Conservation (phyloP, 805 yeast species). For the Yamadazyma olivae region DNA sequence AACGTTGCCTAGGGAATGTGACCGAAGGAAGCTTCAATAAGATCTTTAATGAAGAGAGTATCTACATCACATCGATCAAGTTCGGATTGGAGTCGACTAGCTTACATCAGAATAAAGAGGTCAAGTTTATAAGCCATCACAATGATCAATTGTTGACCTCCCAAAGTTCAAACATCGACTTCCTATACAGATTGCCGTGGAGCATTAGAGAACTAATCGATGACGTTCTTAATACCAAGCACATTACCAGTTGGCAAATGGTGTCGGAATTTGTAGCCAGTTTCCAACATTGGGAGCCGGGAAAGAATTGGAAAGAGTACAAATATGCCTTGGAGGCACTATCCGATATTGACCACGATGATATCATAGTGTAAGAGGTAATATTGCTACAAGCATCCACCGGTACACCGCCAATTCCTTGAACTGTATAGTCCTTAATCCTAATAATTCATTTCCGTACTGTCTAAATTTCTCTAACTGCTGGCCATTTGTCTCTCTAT, state of each 20-base stretch:
- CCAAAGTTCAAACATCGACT: background rate
- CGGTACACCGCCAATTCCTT: too few relatives aligned
- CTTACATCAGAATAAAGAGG: conserved; percentile 16
- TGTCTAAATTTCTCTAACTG: too few relatives aligned
- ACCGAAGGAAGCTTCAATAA: conserved; percentile 27
- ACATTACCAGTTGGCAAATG: conserved; percentile 23
- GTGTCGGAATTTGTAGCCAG: conserved; percentile 21
- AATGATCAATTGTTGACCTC: background rate
- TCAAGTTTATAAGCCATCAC: conserved; percentile 9
- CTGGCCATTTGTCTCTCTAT: too few relatives aligned
- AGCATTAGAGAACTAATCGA: conserved; percentile 34
- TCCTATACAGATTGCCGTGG: conserved; percentile 35
- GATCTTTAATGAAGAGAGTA: conserved; percentile 18
- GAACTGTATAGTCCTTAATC: too few relatives aligned
- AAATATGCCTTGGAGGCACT: conserved; percentile 32
- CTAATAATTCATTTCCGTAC: too few relatives aligned
- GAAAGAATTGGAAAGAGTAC: conserved; percentile 30
- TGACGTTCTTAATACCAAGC: conserved; percentile 29
- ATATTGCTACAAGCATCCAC: too few relatives aligned
- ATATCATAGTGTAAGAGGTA: conserved; percentile 15
- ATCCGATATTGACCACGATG: conserved; percentile 27
- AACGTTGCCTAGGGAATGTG: conserved; percentile 22
- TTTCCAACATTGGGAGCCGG: conserved; percentile 28
- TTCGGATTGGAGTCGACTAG: conserved; percentile 38
- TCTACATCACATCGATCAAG: conserved; percentile 27